Conservation (phyloP, 805 yeast genomes). For the Ascoidea asiatica region DNA sequence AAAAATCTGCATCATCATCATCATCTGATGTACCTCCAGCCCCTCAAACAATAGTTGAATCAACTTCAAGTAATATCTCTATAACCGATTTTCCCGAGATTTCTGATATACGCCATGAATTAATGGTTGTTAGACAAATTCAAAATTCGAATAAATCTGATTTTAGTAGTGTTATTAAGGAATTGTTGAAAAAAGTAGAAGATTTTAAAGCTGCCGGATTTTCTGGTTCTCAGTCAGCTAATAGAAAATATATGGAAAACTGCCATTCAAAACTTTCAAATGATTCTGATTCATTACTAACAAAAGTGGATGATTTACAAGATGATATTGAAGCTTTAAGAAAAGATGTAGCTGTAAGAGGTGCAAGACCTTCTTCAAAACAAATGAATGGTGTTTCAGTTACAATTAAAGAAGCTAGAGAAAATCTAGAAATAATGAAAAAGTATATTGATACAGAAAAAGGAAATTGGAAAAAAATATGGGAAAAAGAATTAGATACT, state of each 20-base stretch:
- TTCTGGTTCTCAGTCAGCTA: slow-evolving; percentile 18
- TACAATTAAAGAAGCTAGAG: slow-evolving; percentile 49
- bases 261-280: slow-evolving; percentile 63
- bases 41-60: background rate
- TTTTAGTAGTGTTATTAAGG: slow-evolving; percentile 28
- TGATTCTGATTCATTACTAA: slow-evolving; percentile 61
- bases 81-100: slow-evolving; percentile 18
- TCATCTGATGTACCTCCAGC: background rate
- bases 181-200: slow-evolving; percentile 30
- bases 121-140: slow-evolving; percentile 44
- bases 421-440: slow-evolving; percentile 38
- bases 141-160: slow-evolving; percentile 29
- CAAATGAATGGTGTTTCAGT: slow-evolving; percentile 54
- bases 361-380: slow-evolving; percentile 66
- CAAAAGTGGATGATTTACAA: slow-evolving; percentile 81
- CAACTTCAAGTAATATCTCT: background rate
- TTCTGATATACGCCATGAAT: slow-evolving; percentile 38
- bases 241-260: slow-evolving; percentile 52
- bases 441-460: slow-evolving; percentile 56
- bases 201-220: slow-evolving; percentile 38
- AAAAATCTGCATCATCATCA: background rate
- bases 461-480: slow-evolving; percentile 75
- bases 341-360: slow-evolving; percentile 84
- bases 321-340: slow-evolving; percentile 83
- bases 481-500: slow-evolving; percentile 84